A percentile compares a stretch with the other conserved stretches of the same genome.
These are phyloP conservation scores for Lenzites betulinus DNA, from an alignment of 768 basidiomycete species.

Conservation along the genomic window DNA sequence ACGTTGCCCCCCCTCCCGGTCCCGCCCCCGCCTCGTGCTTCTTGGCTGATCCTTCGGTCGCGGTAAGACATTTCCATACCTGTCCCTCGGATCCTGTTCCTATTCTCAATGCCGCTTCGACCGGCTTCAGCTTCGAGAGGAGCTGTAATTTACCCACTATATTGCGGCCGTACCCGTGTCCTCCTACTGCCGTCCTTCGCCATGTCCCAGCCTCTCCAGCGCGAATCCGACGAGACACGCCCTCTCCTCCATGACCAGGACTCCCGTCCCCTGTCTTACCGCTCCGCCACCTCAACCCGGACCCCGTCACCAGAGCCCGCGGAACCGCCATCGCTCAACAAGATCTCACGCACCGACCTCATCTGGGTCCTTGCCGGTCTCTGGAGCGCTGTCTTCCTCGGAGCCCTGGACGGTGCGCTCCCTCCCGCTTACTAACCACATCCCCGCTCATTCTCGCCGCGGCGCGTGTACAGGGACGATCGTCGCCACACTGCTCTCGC, in stretches of 20 bases:
- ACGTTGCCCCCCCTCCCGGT: neutral
- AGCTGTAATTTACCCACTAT: constrained; percentile 20
- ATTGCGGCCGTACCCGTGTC: constrained; percentile 1
- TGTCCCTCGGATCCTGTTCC: constrained; percentile 6
- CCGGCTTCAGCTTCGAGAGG: constrained; percentile 21
- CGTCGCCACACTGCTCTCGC: constrained; percentile 81
- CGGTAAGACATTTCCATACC: constrained; percentile 9
- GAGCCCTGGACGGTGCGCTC: constrained; percentile 76
- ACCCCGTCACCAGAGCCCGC: constrained; percentile 11
- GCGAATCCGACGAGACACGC: constrained; percentile 51
- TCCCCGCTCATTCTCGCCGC: constrained; percentile 3
- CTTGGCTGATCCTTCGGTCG: neutral
- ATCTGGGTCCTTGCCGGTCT: constrained; percentile 74
- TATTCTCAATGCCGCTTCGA: constrained; percentile 11
- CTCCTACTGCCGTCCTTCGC: constrained; percentile 3
- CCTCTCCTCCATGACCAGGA: constrained; percentile 50
- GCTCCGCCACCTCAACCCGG: constrained; percentile 3
- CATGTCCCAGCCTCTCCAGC: constrained; percentile 45
- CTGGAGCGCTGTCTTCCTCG: constrained; percentile 83
- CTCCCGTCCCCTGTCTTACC: constrained; percentile 36
- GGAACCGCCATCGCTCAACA: constrained; percentile 33
- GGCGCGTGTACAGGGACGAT: constrained; percentile 60
- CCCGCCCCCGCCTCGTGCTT: constrained; percentile 9
- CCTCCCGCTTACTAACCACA: constrained; percentile 1
- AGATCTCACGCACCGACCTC: constrained; percentile 55